Evolutionary conservation across 2,329 filamentous ascomycete genomes (phyloP).

Genomic region (Fusarium papillatum): DNA sequence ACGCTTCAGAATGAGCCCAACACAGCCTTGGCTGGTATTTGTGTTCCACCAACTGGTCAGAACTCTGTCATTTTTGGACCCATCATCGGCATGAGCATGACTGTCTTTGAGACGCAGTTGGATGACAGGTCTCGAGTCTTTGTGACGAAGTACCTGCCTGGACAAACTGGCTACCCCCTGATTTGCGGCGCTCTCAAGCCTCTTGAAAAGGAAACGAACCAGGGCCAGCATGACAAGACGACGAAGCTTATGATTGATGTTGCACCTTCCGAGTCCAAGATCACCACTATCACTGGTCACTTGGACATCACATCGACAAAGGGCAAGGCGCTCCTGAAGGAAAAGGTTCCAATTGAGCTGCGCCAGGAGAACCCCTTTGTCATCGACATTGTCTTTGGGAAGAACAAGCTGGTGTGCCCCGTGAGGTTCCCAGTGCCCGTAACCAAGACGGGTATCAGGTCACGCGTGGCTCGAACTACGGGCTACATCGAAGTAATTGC

Average conservation of each 20-base stretch:
- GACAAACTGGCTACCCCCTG: conserved; percentile 46
- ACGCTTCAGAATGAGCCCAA: conserved; percentile 50
- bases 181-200: conserved; percentile 40
- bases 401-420: conserved; percentile 46
- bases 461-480: conserved; percentile 58
- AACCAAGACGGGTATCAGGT: conserved; percentile 49
- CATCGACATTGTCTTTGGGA: conserved; percentile 56
- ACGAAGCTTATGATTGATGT: conserved; percentile 48
- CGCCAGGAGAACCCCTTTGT: conserved; percentile 55
- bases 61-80: conserved; percentile 40
- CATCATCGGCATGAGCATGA: conserved; percentile 44
- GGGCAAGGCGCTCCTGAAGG: conserved; percentile 52
- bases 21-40: conserved; percentile 49
- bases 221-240: conserved; percentile 34
- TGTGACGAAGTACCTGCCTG: conserved; percentile 53
- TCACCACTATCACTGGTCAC: conserved; percentile 55
- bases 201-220: conserved; percentile 32
- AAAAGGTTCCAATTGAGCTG: conserved; percentile 54
- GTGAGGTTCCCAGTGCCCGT: conserved; percentile 58
- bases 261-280: conserved; percentile 42
- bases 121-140: conserved; percentile 48
- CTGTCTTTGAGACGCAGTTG: conserved; percentile 50
- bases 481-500: conserved; percentile 60
- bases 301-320: conserved; percentile 52
- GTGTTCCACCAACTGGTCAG: conserved; percentile 42